Evolutionary conservation across 345 rosid genomes (phyloP), one percentile per base, ranked within the genome.

Genomic region (Ceriops zippeliana): DNA sequence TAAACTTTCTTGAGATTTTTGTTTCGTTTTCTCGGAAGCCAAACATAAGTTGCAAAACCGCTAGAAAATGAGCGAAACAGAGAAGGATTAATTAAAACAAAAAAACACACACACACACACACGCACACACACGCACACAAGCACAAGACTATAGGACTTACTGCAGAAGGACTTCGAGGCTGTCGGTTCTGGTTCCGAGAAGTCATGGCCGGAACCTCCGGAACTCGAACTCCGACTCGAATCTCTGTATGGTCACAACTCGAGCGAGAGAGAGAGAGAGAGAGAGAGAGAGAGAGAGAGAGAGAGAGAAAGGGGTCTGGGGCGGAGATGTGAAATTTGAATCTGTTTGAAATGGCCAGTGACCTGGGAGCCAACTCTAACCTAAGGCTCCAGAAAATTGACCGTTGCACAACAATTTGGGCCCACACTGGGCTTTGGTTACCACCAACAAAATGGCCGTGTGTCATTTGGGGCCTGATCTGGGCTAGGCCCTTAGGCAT

Each of bases 131-230:
- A 0, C 26, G 7, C 7, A n/a, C 16, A 2, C 15, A 2, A 4
- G 2, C 7, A 2, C 7, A 38, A 15, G 11, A 38, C 46, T 11
- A 1, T 10, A 22, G 13, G 24, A 6, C 81, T 81, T 85, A 91
- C 97, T 32, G 79, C 0, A 35, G 71, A 71, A 26, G 93, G 87
- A 63, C 91, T 90, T 3, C 92, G 96, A 6, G 97, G 97, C 35
- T 89, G 89, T 70, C 91, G 73, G 52, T 87, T 91, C 83, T 91
- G 97, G 65, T 87, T 84, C 27, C 97, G 84, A 7, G 93, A 83
- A 46, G 92, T 52, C 95, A 91, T 87, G 51, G 47, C 19, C 22
- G 24, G 37, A 61, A 28, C 65, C 60, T 8, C 13, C 47, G 21
- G 13, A 26, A 52, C 32, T 49, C 19, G 20, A 26, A 52, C 32